Base-by-base conservation (phyloP, 495 filamentous ascomycete species). In the Cercophora newfieldiana region DNA sequence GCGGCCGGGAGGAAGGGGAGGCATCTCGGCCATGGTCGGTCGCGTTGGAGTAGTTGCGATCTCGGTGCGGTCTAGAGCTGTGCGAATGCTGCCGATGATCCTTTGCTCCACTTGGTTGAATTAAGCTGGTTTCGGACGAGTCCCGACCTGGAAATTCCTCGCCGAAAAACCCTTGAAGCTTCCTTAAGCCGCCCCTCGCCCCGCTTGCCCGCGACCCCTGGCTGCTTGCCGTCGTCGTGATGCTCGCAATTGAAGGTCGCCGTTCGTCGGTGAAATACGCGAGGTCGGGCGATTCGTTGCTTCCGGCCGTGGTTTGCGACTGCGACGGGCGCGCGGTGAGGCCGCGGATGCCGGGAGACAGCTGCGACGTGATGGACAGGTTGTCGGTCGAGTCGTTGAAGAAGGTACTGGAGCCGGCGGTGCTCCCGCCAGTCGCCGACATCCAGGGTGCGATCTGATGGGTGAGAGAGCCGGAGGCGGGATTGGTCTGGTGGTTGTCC, bases 221-320 rank as follows among this genome's bases (percentile, higher is more conserved):
- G 68, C 95, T 98, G 73, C 94, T 96, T 6, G 91, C 90, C 47
- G 91, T 96, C 8, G 90, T 95, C 48, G 89, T 81, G 54, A 88
- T 88, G 75, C 94, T 97, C 8, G 93, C 91, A 63, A 93, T 84
- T 22, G 96, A 98, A 12, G 96, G 96, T 58, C 96, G 85, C 59
- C 95, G 83, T 65, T 91, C 87, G 59, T 96, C 91, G 59, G 83
- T 82, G 70, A 87, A 86, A 66, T 87, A 89, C 28, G 85, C 80
- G 26, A 84, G 78, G 31, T 89, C 88, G 14, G 89, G 84, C 28
- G 90, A 91, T 63, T 92, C 91, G 71, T 85, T 90, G 56, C 81
- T 82, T 47, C 81, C 80, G 0, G 83, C 59, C 21, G 77, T 68
- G 58, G 74, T 75, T 31, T 78, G 77, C 55, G 74, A 74, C 48